A percentile compares a stretch with the other conserved stretches of the same genome.
These are phyloP conservation scores for Apiospora hydei DNA, from an alignment of 2,329 filamentous ascomycete genomes.

Conservation along the genomic window DNA sequence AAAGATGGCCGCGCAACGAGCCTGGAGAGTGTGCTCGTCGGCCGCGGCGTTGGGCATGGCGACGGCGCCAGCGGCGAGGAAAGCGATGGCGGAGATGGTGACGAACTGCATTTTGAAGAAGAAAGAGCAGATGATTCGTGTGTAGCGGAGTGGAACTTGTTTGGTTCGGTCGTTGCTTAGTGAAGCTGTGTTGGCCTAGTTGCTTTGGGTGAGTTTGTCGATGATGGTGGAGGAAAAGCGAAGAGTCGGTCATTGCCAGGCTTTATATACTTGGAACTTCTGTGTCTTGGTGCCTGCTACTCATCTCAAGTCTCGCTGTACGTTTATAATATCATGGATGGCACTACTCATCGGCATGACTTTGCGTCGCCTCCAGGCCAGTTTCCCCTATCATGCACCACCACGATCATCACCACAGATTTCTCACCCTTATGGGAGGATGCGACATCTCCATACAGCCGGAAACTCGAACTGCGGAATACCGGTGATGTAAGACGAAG, in stretches of 20 bases:
- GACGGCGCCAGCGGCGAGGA: conserved; percentile 28
- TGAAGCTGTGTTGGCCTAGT: too few species aligned
- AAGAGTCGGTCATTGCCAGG: not conserved
- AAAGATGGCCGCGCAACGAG: conserved; percentile 30
- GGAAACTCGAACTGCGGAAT: not conserved
- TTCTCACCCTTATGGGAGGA: not conserved
- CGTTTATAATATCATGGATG: not conserved
- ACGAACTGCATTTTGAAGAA: conserved; percentile 28
- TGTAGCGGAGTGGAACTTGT: not conserved
- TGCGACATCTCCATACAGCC: not conserved
- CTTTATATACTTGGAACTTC: conserved; percentile 9
- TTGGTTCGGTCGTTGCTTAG: not conserved
- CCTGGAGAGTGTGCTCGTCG: conserved; percentile 21
- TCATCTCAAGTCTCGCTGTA: not conserved
- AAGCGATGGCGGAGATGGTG: conserved; percentile 27
- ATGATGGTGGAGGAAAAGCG: not conserved
- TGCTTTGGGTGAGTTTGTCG: not conserved
- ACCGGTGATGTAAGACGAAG: not conserved
- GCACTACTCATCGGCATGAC: not conserved
- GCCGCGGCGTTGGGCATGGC: conserved; percentile 31
- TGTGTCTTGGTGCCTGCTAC: not conserved
- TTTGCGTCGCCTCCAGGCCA: not conserved
- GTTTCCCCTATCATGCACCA: not conserved
- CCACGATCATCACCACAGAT: not conserved
- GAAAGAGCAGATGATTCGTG: not conserved